Base-by-base conservation (phyloP, 306 rosid genomes). In the Lathyrus oleraceus region DNA sequence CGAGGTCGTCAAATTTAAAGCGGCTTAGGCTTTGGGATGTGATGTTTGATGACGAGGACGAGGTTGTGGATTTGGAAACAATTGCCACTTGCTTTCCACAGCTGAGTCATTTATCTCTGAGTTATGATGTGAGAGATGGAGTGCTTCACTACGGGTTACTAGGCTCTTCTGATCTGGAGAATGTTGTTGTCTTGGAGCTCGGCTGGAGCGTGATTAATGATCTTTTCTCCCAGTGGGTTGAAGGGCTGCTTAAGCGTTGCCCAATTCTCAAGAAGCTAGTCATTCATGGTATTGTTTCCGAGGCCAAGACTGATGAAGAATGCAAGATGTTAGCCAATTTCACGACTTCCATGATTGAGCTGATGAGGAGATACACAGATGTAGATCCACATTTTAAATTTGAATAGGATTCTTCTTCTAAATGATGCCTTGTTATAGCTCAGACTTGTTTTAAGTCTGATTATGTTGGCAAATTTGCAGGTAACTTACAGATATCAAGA, bases 41-140 rank as follows among this genome's bases (percentile, higher is more conserved):
- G 68, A 74, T 79, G 77, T 83, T 79, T 68, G 87, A 83, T 1
- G 87, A 79, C 10, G 87, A 83, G 79, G 87, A 83, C n/a, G 87
- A 83, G 68, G 72, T 72, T 49, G 84, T 79, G 53, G 84, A 79
- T 60, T 58, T 79, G 49, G 87, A 83, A 76, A 83, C 84, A 51
- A 79, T 83, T 42, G 84, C 84, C 1, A 71, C 73, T 63, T 83
- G 87, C 81, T 83, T 83, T 61, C 87, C 87, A 2, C 63, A 69
- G 17, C 80, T 83, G 65, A 79, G 48, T 72, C 80, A 83, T 70
- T 81, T 83, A 64, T 72, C 84, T 35, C 57, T 83, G 71, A 79
- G 84, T 65, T 83, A 83, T 79, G 84, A 83, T 57, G 81, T 72
- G 69, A 83, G 87, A 69, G 82, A 83, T 52, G 82, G 81, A 63